Percentiles rank a stretch among this genome's conserved stretches.
Conservation (phyloP, 495 filamentous ascomycete genomes). For the Thozetella sp. region DNA sequence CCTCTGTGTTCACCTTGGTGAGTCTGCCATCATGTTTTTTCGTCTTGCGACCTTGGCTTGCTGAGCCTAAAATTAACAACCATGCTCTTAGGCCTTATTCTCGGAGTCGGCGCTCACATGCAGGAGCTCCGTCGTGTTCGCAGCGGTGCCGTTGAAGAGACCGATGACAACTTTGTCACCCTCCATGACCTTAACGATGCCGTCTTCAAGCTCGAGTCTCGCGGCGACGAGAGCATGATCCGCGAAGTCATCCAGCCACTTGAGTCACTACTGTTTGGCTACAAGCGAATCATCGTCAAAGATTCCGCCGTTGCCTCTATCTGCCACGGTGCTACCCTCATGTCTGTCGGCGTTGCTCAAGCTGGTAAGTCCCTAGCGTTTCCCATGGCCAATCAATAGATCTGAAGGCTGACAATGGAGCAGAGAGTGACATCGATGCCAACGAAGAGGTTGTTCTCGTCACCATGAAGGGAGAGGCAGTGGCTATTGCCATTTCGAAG, state of each 20-base stretch:
- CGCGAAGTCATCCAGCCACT: slow-evolving; percentile 87
- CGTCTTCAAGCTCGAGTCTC: slow-evolving; percentile 91
- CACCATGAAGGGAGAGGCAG: slow-evolving; percentile 98
- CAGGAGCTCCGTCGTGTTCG: slow-evolving; percentile 95
- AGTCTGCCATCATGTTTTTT: too few species aligned
- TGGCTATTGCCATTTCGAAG: slow-evolving; percentile 91
- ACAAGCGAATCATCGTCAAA: slow-evolving; percentile 97
- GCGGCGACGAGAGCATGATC: slow-evolving; percentile 83
- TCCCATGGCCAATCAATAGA: neutral
- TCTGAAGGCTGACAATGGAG: neutral
- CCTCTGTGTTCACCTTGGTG: slow-evolving; percentile 87
- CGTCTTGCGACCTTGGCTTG: neutral
- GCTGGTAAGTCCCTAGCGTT: slow-evolving; percentile 61
- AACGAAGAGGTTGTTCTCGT: slow-evolving; percentile 76
- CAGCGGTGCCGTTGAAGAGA: slow-evolving; percentile 92
- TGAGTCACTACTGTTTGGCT: slow-evolving; percentile 85
- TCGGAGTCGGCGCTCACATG: slow-evolving; percentile 98
- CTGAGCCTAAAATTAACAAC: neutral
- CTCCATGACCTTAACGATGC: slow-evolving; percentile 96
- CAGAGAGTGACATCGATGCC: slow-evolving; percentile 74
- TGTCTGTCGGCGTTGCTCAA: slow-evolving; percentile 92
- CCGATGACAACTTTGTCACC: slow-evolving; percentile 77
- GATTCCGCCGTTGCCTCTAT: slow-evolving; percentile 94
- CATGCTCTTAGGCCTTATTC: slow-evolving; percentile 61
- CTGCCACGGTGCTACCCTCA: slow-evolving; percentile 97